Evolutionary conservation across 352 stramenopile species (phyloP).

Genomic region (Phytophthora syringae): DNA sequence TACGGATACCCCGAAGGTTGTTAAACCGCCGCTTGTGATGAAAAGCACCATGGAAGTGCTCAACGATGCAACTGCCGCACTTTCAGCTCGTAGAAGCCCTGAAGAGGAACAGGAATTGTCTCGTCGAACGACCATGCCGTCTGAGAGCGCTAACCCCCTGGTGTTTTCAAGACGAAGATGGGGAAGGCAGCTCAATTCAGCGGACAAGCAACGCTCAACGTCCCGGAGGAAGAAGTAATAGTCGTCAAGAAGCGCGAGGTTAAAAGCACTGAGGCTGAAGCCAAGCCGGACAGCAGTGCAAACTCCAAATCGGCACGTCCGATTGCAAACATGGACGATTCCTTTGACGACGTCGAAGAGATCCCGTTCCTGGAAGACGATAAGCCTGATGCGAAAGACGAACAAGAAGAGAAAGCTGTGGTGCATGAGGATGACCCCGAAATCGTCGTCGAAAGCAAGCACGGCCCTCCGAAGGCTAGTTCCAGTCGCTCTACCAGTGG

Average conservation of each 20-base stretch:
- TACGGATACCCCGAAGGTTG: constrained; percentile 28
- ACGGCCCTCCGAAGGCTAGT: constrained; percentile 34
- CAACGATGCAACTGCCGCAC: constrained; percentile 56
- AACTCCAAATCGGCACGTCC: constrained; percentile 18
- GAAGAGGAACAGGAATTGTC: constrained; percentile 27
- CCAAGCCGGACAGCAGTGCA: constrained; percentile 15
- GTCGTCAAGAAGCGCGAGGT: constrained; percentile 69
- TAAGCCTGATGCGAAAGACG: constrained; percentile 45
- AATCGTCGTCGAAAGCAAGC: constrained; percentile 69
- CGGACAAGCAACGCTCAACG: constrained; percentile 51
- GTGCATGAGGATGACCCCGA: constrained; percentile 56
- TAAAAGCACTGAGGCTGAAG: constrained; percentile 40
- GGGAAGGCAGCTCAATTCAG: constrained; percentile 66
- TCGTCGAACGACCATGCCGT: constrained; percentile 19
- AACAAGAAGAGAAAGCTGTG: constrained; percentile 23
- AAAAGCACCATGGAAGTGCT: constrained; percentile 81
- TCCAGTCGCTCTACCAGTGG: not conserved
- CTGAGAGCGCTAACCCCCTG: constrained; percentile 14
- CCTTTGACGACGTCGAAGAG: constrained; percentile 83
- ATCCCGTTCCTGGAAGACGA: constrained; percentile 77
- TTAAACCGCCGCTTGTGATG: constrained; percentile 44
- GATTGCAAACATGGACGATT: constrained; percentile 52
- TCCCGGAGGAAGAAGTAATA: constrained; percentile 74
- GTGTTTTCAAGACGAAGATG: constrained; percentile 43
- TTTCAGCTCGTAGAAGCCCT: constrained; percentile 38